A percentile compares a stretch with the other conserved stretches of the same genome.
These are phyloP conservation scores for Pichia scutulata DNA, from an alignment of 805 yeast species.

Conservation along the genomic window DNA sequence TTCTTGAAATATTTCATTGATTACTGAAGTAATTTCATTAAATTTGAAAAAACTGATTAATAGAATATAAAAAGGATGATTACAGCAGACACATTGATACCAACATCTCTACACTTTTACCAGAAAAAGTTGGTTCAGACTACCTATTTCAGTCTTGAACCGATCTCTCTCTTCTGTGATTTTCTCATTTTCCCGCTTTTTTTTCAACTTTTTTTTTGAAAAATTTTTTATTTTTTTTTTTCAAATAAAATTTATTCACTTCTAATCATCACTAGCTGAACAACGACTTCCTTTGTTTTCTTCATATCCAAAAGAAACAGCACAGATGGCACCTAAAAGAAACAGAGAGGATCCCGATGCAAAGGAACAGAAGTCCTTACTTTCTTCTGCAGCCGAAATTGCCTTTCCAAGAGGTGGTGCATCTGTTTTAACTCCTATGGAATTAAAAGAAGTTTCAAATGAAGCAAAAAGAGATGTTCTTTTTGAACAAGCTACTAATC, in stretches of 20 bases:
- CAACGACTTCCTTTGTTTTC: no score
- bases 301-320: not conserved
- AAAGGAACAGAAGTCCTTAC: constrained; percentile 24
- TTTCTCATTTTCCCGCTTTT: not conserved
- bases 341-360: constrained; percentile 38
- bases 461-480: constrained; percentile 87
- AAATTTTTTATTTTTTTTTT: not conserved
- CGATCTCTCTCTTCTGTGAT: not conserved
- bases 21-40: not conserved
- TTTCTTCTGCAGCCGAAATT: constrained; percentile 34
- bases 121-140: no score
- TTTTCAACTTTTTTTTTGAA: not conserved
- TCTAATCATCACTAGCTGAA: not conserved
- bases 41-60: not conserved
- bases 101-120: not conserved
- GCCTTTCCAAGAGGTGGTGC: constrained; percentile 96
- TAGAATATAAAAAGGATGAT: not conserved
- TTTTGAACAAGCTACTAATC: constrained; percentile 36
- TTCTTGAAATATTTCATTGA: not conserved
- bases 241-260: not conserved
- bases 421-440: constrained; percentile 78
- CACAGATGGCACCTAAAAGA: constrained; percentile 31
- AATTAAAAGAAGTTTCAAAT: constrained; percentile 84
- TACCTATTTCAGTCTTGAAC: not conserved
- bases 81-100: not conserved